Percentiles rank a stretch among this genome's conserved stretches.
Conservation (phyloP, 164 flowering plant genomes). For the Stephania japonica region DNA sequence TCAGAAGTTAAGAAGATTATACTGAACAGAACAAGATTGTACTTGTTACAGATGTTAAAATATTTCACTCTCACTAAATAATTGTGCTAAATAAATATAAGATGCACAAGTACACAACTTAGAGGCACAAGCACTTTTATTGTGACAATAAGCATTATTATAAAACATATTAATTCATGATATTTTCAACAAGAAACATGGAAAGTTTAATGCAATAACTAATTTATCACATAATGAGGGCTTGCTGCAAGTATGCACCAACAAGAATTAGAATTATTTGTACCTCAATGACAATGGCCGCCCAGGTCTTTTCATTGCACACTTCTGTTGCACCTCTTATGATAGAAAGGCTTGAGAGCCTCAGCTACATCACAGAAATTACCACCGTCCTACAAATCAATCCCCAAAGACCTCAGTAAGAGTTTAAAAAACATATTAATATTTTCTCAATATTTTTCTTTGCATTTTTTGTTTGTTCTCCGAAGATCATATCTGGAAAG, state of each 20-base stretch:
- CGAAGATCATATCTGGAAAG: background rate
- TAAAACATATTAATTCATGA: too few species aligned
- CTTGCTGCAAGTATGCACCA: background rate
- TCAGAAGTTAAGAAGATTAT: background rate
- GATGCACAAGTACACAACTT: too few species aligned
- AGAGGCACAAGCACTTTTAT: too few species aligned
- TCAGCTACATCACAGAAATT: slow-evolving; percentile 3
- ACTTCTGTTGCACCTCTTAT: slow-evolving; percentile 7
- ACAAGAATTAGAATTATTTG: background rate
- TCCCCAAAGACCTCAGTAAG: background rate
- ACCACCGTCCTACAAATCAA: background rate
- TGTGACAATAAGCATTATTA: background rate
- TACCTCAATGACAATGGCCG: slow-evolving; percentile 6
- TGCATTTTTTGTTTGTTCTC: background rate
- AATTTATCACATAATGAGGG: background rate
- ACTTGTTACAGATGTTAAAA: background rate
- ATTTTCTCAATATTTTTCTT: background rate
- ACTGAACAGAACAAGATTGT: background rate
- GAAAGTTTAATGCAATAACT: background rate
- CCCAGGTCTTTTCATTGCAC: background rate
- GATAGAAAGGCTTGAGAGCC: slow-evolving; percentile 1
- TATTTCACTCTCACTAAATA: background rate
- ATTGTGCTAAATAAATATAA: too few species aligned
- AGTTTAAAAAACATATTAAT: background rate
- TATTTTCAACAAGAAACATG: background rate